phyloP scores from a whole-genome alignment of 331 rosid genomes.

The Quercus lobata region DNA sequence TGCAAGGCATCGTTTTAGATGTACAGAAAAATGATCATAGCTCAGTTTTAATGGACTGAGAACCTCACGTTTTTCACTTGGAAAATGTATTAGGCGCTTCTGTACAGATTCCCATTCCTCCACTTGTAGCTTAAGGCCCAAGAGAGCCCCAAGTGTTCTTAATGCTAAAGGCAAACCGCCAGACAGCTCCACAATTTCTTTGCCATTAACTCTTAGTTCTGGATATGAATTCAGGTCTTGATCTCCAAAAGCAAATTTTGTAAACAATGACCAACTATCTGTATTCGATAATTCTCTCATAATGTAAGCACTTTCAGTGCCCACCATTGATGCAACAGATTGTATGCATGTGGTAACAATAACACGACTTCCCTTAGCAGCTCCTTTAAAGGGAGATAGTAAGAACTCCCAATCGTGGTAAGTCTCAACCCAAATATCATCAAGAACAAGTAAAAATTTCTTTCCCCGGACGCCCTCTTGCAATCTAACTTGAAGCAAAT shows the following conservation, averaged over 20 bases:
- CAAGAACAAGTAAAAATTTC: conserved; percentile 21
- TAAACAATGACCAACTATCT: conserved; percentile 16
- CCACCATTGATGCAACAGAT: background rate
- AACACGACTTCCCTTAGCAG: conserved; percentile 12
- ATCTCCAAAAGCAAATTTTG: conserved; percentile 17
- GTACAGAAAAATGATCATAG: conserved; percentile 14
- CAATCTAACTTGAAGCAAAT: no score
- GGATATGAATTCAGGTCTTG: background rate
- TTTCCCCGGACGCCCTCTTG: background rate
- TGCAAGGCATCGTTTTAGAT: conserved; percentile 21
- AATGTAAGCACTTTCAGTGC: background rate
- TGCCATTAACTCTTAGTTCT: conserved; percentile 17
- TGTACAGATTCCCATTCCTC: conserved; percentile 2
- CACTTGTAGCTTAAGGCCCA: conserved; percentile 14
- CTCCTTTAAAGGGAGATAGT: conserved; percentile 7
- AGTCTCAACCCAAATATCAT: conserved; percentile 18
- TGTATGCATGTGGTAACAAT: background rate
- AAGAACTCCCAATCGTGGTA: conserved; percentile 2
- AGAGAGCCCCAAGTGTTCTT: conserved; percentile 19
- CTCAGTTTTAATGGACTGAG: conserved; percentile 10
- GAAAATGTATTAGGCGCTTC: background rate
- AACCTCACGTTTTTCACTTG: background rate
- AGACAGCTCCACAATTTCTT: conserved; percentile 1
- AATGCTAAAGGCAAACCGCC: conserved; percentile 19
- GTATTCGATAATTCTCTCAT: background rate